Percentiles rank a stretch among this genome's conserved stretches.
Conservation (phyloP, 2,329 filamentous ascomycete species). For the Fusarium chlamydosporum region DNA sequence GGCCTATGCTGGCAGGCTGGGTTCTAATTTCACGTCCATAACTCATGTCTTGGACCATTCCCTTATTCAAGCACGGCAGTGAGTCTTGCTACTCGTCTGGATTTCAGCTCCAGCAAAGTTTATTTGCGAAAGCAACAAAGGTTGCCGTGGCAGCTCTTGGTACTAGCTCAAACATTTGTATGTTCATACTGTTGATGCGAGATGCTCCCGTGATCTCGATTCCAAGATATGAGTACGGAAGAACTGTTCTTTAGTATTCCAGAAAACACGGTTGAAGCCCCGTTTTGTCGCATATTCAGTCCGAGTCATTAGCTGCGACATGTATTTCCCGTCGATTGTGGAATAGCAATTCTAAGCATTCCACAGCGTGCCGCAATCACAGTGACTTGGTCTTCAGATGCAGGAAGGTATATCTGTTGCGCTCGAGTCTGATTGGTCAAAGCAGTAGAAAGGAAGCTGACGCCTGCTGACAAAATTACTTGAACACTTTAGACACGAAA, state of each 20-base stretch:
- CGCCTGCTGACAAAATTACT: slow-evolving; percentile 4
- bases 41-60: slow-evolving; percentile 23
- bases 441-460: slow-evolving; percentile 6
- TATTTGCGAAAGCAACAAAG: neutral
- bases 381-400: slow-evolving; percentile 34
- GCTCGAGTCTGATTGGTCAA: slow-evolving; percentile 6
- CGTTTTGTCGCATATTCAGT: slow-evolving; percentile 37
- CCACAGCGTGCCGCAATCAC: slow-evolving; percentile 36
- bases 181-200: neutral
- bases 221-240: neutral
- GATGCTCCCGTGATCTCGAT: too few relatives aligned
- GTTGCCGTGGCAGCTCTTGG: neutral
- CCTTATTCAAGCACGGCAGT: slow-evolving; percentile 30
- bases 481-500: slow-evolving; percentile 13
- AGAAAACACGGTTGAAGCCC: slow-evolving; percentile 18
- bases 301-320: slow-evolving; percentile 35
- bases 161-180: neutral
- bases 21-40: slow-evolving; percentile 5
- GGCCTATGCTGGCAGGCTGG: slow-evolving; percentile 3
- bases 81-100: slow-evolving; percentile 27
- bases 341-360: slow-evolving; percentile 47
- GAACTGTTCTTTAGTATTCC: slow-evolving; percentile 7
- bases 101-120: neutral
- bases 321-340: slow-evolving; percentile 24
- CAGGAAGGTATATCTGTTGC: slow-evolving; percentile 3